Evolutionary conservation across 192 early-diverging fungal species (phyloP).

Genomic region (Podila horticola): DNA sequence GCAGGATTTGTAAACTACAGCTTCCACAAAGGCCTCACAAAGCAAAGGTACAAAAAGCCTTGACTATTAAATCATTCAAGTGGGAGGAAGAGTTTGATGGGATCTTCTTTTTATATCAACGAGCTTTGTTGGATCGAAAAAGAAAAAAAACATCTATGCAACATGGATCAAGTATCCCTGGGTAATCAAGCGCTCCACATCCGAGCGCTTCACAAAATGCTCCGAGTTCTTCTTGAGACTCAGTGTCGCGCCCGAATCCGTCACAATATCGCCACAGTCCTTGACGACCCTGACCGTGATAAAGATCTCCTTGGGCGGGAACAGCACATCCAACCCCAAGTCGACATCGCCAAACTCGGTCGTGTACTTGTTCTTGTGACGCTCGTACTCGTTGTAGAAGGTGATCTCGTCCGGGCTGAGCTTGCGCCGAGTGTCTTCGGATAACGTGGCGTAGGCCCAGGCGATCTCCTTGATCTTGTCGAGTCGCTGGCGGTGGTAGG

Average conservation of each 20-base stretch:
- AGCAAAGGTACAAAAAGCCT: not conserved
- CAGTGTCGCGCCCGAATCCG: constrained; percentile 81
- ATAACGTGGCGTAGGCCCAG: constrained; percentile 58
- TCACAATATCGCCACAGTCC: constrained; percentile 92
- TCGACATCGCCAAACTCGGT: constrained; percentile 73
- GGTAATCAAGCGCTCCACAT: constrained; percentile 90
- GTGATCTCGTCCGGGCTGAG: constrained; percentile 65
- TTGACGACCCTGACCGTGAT: constrained; percentile 90
- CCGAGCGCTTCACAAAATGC: constrained; percentile 85
- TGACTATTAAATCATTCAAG: too few relatives aligned
- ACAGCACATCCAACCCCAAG: constrained; percentile 74
- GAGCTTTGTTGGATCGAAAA: not conserved
- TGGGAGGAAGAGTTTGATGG: not conserved
- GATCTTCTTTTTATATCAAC: not conserved
- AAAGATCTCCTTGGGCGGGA: constrained; percentile 92
- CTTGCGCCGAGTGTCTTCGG: constrained; percentile 20
- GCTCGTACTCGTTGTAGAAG: constrained; percentile 73
- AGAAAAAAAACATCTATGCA: constrained; percentile 16
- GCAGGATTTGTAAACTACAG: too few relatives aligned
- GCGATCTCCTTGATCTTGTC: constrained; percentile 72
- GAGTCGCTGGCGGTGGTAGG: constrained; percentile 82
- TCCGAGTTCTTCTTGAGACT: constrained; percentile 83
- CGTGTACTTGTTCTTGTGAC: constrained; percentile 75
- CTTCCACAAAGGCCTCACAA: not conserved
- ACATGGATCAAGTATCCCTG: constrained; percentile 88